These are phyloP conservation scores for Candida succiphila DNA, from an alignment of 805 yeast genomes.

Conservation along the genomic window DNA sequence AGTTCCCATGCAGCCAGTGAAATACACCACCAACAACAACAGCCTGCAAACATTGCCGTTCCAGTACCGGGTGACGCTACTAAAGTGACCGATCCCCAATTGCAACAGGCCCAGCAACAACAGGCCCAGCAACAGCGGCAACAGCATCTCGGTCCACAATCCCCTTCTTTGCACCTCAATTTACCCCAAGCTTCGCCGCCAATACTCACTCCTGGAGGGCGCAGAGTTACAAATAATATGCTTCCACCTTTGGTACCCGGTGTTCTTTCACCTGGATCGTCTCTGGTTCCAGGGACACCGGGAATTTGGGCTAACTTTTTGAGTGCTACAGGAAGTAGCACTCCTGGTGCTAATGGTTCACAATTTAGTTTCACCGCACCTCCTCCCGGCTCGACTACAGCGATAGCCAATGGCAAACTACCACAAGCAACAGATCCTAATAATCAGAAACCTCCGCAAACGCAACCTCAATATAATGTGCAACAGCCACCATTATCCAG, in stretches of 20 bases:
- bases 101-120: neutral
- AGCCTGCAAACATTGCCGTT: neutral
- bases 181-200: slow-evolving; percentile 28
- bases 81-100: neutral
- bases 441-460: slow-evolving; percentile 2
- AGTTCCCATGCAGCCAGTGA: neutral
- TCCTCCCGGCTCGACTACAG: neutral
- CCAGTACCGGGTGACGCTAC: neutral
- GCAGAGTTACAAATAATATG: slow-evolving; percentile 22
- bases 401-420: neutral
- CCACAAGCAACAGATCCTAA: neutral
- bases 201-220: slow-evolving; percentile 45
- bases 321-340: slow-evolving; percentile 27
- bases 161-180: slow-evolving; percentile 13
- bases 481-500: slow-evolving; percentile 3
- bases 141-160: slow-evolving; percentile 11
- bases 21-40: neutral
- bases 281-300: slow-evolving; percentile 40
- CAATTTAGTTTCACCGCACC: neutral
- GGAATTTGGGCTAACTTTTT: slow-evolving; percentile 41
- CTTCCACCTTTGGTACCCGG: slow-evolving; percentile 37
- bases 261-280: slow-evolving; percentile 31
- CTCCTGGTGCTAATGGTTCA: slow-evolving; percentile 5
- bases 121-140: neutral
- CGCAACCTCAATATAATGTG: slow-evolving; percentile 1